Percentiles rank a stretch among this genome's conserved stretches.
Conservation (phyloP, 805 yeast species). For the Metschnikowia lunata region DNA sequence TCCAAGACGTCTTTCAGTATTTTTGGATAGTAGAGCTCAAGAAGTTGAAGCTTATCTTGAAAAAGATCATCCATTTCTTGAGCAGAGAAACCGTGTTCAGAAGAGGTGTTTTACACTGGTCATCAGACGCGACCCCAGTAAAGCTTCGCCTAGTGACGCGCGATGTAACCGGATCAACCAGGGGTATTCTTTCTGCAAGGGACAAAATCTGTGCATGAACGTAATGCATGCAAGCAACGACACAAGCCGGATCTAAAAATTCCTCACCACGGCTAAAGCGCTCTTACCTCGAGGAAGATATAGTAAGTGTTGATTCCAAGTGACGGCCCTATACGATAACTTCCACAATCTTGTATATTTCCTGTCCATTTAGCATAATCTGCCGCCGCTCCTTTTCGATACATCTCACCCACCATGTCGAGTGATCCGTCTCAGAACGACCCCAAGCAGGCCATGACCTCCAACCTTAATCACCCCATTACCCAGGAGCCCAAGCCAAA, state of each 20-base stretch:
- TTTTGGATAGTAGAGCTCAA: constrained; percentile 39
- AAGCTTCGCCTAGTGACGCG: too few relatives aligned
- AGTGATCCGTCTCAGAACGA: constrained; percentile 1
- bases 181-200: neutral
- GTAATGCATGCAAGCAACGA: neutral
- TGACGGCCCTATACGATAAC: too few relatives aligned
- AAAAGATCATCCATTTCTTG: constrained; percentile 13
- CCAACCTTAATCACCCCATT: constrained; percentile 11
- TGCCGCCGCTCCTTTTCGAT: too few relatives aligned
- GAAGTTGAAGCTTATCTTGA: constrained; percentile 29
- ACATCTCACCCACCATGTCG: constrained; percentile 1
- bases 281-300: neutral
- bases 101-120: too few relatives aligned
- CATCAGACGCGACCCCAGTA: too few relatives aligned
- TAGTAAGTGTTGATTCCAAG: too few relatives aligned
- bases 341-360: too few relatives aligned
- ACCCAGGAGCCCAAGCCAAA: constrained; percentile 14
- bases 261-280: neutral
- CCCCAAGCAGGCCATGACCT: constrained; percentile 8
- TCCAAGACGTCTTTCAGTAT: constrained; percentile 39
- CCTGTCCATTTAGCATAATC: too few relatives aligned
- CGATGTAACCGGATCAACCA: too few relatives aligned
- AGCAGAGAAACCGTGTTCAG: neutral
- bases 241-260: neutral
- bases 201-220: neutral